Evolutionary conservation across 805 yeast species (phyloP).

Genomic region (Starmera quercuum): DNA sequence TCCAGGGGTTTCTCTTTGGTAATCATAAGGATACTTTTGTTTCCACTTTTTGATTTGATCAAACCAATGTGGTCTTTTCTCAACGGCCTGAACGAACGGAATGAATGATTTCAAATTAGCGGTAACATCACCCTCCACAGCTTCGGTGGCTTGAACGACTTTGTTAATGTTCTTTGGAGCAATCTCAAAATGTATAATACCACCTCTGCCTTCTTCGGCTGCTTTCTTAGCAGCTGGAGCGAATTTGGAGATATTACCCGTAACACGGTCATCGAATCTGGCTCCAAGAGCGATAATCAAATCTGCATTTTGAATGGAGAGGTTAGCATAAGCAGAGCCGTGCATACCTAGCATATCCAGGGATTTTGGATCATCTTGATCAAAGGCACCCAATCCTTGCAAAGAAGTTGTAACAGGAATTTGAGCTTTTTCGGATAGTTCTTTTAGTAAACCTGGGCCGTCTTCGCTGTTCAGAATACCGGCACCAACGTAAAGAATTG

Average conservation of each 20-base stretch:
- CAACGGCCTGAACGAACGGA: constrained; percentile 59
- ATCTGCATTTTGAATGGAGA: constrained; percentile 92
- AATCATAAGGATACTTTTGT: constrained; percentile 75
- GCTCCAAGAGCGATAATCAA: constrained; percentile 93
- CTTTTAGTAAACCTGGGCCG: constrained; percentile 73
- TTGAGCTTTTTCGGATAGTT: constrained; percentile 80
- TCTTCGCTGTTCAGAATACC: constrained; percentile 77
- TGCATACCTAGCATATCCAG: constrained; percentile 98
- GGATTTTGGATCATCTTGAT: constrained; percentile 85
- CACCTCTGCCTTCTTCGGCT: constrained; percentile 84
- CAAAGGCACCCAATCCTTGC: constrained; percentile 91
- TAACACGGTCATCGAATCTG: constrained; percentile 97
- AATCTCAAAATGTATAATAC: constrained; percentile 94
- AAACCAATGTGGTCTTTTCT: constrained; percentile 76
- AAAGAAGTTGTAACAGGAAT: constrained; percentile 96
- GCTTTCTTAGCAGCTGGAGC: constrained; percentile 93
- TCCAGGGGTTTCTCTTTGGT: constrained; percentile 73
- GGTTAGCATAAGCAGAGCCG: constrained; percentile 91
- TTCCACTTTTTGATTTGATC: constrained; percentile 73
- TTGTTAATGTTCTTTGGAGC: constrained; percentile 96
- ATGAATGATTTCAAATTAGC: constrained; percentile 64
- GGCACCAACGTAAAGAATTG: constrained; percentile 85
- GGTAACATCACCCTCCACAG: constrained; percentile 94
- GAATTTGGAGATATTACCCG: constrained; percentile 75
- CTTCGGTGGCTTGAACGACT: constrained; percentile 93